Evolutionary conservation across 352 stramenopile species (phyloP).

Genomic region (Pythium brassicae): DNA sequence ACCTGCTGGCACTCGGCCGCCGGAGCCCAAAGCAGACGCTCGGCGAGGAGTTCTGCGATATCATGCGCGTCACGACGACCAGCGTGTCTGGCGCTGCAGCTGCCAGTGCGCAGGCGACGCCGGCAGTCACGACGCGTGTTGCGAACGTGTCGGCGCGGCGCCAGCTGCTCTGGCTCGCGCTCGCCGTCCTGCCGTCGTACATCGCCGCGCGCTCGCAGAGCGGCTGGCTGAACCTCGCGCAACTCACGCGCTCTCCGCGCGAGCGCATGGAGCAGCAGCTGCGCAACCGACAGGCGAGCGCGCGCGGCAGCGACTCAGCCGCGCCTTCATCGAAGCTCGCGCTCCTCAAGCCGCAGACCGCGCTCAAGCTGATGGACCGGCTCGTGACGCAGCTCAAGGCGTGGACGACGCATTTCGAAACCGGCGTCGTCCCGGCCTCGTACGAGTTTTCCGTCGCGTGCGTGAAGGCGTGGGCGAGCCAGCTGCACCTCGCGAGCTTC

Average conservation of each 20-base stretch:
- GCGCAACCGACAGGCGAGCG: constrained; percentile 34
- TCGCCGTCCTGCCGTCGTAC: constrained; percentile 55
- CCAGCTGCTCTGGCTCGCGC: constrained; percentile 55
- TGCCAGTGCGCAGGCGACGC: not conserved
- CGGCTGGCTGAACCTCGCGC: constrained; percentile 66
- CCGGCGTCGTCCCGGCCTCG: constrained; percentile 37
- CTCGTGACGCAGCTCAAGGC: constrained; percentile 41
- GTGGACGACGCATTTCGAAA: constrained; percentile 31
- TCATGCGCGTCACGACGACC: constrained; percentile 53
- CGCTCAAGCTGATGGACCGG: constrained; percentile 37
- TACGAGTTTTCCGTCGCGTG: constrained; percentile 54
- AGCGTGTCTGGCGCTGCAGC: not conserved
- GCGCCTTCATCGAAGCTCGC: constrained; percentile 1
- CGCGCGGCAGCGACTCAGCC: not conserved
- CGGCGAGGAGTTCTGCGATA: constrained; percentile 85
- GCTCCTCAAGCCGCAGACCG: constrained; percentile 8
- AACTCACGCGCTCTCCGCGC: constrained; percentile 56
- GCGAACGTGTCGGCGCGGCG: constrained; percentile 28
- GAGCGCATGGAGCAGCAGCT: constrained; percentile 81
- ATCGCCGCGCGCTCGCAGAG: constrained; percentile 53
- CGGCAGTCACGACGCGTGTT: constrained; percentile 4
- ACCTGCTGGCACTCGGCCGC: constrained; percentile 45
- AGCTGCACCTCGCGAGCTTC: constrained; percentile 67
- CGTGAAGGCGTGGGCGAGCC: constrained; percentile 42
- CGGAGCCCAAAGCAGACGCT: constrained; percentile 72